Base-by-base conservation (phyloP, 2,329 filamentous ascomycete genomes). In the Apiospora arundinis region DNA sequence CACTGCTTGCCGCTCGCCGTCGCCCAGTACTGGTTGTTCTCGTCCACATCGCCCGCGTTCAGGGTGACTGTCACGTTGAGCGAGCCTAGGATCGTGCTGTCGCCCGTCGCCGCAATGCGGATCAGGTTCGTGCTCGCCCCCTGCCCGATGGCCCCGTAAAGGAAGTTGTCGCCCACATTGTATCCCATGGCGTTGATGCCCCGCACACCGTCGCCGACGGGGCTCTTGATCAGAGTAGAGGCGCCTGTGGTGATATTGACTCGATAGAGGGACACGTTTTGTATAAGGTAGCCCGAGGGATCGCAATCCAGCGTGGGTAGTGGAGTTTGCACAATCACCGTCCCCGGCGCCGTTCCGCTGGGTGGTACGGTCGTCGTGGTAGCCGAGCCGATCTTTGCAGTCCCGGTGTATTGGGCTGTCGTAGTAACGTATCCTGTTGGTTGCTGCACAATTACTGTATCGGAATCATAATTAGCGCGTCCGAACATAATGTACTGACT, bases 151-250 rank as follows among this genome's bases (percentile, higher is more conserved):
- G 42, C 28, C 16, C 67, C 77, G 71, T 78, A 78, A 4, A 78
- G 69, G 65, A 74, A 74, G n/a, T 77, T 76, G 16, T 78, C 77
- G 8, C 70, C 67, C 3, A 71, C 67, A 28, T 77, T 78, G 72
- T 77, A 78, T 8, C 73, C 77, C 16, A 78, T 70, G 7, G 75
- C 76, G 32, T 78, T 77, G 71, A 78, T 72, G 28, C 56, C 56
- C 65, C 60, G 71, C 40, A 63, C 32, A 5, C 71, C 73, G n/a
- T 72, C 71, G 23, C 66, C 70, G 2, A 74, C 70, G 9, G 68
- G 37, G 11, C 46, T 69, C 70, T 67, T 72, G 1, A 74, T 49
- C 2, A 32, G 70, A 9, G 46, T 23, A 4, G 1, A 4, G 23
- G 72, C 74, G 7, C 66, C 71, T 9, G 28, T 63, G 1, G 71